phyloP scores from a whole-genome alignment of 495 filamentous ascomycete genomes.

The Penicillium roqueforti region DNA sequence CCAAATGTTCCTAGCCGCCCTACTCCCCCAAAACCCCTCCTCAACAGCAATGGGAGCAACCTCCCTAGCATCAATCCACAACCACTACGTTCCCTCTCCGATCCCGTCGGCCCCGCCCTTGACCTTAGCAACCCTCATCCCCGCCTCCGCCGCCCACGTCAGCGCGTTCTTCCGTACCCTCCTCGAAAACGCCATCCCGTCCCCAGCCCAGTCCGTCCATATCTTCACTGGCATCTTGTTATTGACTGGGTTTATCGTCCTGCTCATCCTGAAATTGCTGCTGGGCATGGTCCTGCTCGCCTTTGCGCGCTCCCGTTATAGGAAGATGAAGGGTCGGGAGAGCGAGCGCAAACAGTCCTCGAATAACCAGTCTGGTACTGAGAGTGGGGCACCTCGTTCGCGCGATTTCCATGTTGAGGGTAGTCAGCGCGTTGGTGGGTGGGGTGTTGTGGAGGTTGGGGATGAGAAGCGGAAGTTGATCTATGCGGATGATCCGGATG shows the following conservation, averaged over 20 bases:
- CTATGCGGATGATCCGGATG: slow-evolving; percentile 79
- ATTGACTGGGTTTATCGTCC: slow-evolving; percentile 69
- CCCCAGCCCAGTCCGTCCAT: slow-evolving; percentile 40
- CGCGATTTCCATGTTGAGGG: slow-evolving; percentile 59
- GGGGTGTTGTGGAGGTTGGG: slow-evolving; percentile 79
- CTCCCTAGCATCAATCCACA: slow-evolving; percentile 57
- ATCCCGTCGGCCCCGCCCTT: slow-evolving; percentile 32
- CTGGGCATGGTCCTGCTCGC: slow-evolving; percentile 77
- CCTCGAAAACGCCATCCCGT: slow-evolving; percentile 43
- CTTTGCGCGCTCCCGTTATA: slow-evolving; percentile 71
- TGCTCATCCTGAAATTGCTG: slow-evolving; percentile 73
- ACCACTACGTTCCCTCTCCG: slow-evolving; percentile 39
- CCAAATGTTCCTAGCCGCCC: slow-evolving; percentile 91
- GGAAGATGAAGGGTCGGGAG: slow-evolving; percentile 72
- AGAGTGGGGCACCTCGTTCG: slow-evolving; percentile 12
- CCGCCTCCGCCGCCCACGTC: slow-evolving; percentile 33
- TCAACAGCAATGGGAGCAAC: slow-evolving; percentile 64
- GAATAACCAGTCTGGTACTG: slow-evolving; percentile 6
- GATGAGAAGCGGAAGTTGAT: slow-evolving; percentile 85
- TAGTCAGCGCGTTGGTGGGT: slow-evolving; percentile 71
- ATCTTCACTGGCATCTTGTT: slow-evolving; percentile 71
- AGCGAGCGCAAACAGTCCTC: slow-evolving; percentile 29
- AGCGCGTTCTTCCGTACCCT: slow-evolving; percentile 35
- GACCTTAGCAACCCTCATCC: slow-evolving; percentile 36
- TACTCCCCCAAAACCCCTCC: slow-evolving; percentile 69